Percentiles rank a stretch among this genome's conserved stretches.
Conservation (phyloP, 225 moss, liverwort and hornwort genomes). For the Polytrichum formosum region DNA sequence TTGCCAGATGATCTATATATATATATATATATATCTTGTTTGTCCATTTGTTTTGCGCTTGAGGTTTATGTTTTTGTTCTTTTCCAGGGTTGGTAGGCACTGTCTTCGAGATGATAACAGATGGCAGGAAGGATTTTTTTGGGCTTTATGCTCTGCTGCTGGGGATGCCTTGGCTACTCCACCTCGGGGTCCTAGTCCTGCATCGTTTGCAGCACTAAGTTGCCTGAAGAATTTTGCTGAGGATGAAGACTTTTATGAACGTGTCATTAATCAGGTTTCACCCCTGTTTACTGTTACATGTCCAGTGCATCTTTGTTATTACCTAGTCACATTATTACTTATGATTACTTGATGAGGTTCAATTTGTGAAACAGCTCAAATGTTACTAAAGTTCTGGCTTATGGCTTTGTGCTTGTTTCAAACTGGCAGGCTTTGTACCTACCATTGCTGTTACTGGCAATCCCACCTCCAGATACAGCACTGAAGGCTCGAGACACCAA, state of each 20-base stretch:
- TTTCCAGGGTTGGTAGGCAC: conserved; percentile 72
- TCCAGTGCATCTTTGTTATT: no score
- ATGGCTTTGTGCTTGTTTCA: no score
- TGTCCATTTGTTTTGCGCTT: neutral
- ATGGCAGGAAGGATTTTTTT: conserved; percentile 95
- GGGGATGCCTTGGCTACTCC: conserved; percentile 88
- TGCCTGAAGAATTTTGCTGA: conserved; percentile 93
- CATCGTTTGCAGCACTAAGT: conserved; percentile 87
- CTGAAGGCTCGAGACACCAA: conserved; percentile 77
- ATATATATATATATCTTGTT: no score
- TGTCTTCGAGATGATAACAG: conserved; percentile 87
- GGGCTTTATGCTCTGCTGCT: conserved; percentile 89
- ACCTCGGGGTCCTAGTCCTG: conserved; percentile 85
- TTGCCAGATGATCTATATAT: neutral
- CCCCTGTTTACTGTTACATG: neutral
- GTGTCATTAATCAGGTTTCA: conserved; percentile 81
- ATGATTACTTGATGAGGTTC: no score
- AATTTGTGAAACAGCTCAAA: no score
- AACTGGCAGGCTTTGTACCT: conserved; percentile 76
- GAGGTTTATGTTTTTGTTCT: neutral
- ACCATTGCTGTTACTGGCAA: conserved; percentile 81
- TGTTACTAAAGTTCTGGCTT: no score
- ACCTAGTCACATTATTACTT: no score
- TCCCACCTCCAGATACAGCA: conserved; percentile 74
- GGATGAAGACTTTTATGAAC: conserved; percentile 82